Evolutionary conservation across 192 early-diverging fungal genomes (phyloP).

Genomic region (Linnemannia zychae): DNA sequence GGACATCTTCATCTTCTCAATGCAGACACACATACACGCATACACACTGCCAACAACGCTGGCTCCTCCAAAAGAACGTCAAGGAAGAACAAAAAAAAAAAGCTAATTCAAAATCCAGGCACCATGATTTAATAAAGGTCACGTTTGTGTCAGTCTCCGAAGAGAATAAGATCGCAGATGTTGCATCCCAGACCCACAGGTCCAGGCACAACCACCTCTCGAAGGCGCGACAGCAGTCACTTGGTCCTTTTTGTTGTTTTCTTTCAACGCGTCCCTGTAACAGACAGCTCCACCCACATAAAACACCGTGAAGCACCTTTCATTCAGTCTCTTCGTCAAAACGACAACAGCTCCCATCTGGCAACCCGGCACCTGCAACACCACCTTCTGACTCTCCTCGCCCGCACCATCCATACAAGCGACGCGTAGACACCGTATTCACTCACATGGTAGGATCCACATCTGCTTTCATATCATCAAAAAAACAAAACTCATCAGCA

Average conservation of each 20-base stretch:
- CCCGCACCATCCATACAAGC: conserved; percentile 22
- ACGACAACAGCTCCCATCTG: conserved; percentile 25
- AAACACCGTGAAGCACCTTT: conserved; percentile 4
- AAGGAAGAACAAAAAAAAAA: not conserved
- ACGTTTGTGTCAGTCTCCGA: conserved; percentile 4
- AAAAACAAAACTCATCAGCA: not conserved
- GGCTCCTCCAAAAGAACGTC: not conserved
- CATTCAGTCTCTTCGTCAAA: conserved; percentile 9
- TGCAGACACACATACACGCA: not conserved
- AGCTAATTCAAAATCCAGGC: not conserved
- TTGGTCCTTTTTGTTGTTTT: not conserved
- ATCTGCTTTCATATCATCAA: conserved; percentile 7
- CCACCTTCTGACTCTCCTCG: conserved; percentile 2
- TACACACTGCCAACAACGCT: not conserved
- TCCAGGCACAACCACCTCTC: not conserved
- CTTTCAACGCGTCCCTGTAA: not conserved
- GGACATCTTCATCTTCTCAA: not conserved
- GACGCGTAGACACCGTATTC: conserved; percentile 16
- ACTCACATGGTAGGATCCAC: conserved; percentile 37
- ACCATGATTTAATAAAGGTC: not conserved
- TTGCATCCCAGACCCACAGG: not conserved
- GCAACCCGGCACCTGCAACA: not conserved
- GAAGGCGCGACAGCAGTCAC: conserved; percentile 12
- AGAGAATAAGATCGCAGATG: not conserved
- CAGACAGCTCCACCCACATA: conserved; percentile 17